Evolutionary conservation across 495 filamentous ascomycete species (phyloP), one percentile per base, ranked within the genome.

Genomic region (Bryoglossum gracile): DNA sequence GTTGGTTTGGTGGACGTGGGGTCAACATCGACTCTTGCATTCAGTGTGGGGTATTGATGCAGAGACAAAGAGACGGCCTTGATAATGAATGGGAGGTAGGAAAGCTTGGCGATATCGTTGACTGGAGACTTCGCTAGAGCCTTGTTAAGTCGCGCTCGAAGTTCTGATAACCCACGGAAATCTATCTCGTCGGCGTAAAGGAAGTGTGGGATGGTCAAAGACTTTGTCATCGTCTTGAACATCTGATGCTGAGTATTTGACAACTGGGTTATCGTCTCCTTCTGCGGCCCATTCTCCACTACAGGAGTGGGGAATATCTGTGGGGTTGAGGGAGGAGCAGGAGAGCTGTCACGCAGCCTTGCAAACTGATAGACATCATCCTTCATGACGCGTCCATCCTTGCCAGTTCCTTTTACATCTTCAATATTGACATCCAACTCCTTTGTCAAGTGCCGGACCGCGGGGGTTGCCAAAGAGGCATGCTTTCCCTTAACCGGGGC

Each of bases 201-300:
- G 64, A 99, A 94, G 65, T 97, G 94, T 0, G 92, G 94, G 52
- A 91, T 97, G 38, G 58, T 77, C 53, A 99, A 72, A 14, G 89
- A 94, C 34, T 80, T 79, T 17, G 91, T 97, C 94, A 99, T 99
- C n/a, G 80, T 78, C 65, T 92, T 95, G 78, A 95, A 96, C 94
- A 99, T 99, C 60, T 87, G 82, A 16, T 75, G 70, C 68, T 97
- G 92, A 22, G 87, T 85, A 21, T 79, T 80, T 3, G 87, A 86
- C 16, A 99, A 68, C 45, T 76, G 68, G 21, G 80, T 66, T 1
- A 67, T 63, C 2, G 77, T 78, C 58, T 97, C 94, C 25, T 71
- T 68, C 58, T 88, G 84, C 17, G 65, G 65, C 10, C 61, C 53
- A 48, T 60, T 62, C 22, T 55, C 46, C 23, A 56, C 46, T 10